Conservation (phyloP, 2,329 filamentous ascomycete species). For the Dactylellina parvicollis region DNA sequence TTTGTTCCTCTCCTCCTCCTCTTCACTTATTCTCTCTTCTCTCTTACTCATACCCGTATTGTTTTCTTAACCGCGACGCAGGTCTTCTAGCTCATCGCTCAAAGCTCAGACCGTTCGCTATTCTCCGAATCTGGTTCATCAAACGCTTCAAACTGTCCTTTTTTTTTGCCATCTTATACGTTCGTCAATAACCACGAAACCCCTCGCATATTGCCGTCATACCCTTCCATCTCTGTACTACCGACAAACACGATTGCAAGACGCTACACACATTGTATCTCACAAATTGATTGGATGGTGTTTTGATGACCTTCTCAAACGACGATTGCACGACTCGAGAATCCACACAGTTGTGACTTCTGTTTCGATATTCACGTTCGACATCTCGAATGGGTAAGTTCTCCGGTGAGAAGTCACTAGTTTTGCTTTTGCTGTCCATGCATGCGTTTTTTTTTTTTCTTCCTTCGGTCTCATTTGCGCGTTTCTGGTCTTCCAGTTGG, state of each 20-base stretch:
- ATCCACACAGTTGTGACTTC: conserved; percentile 24
- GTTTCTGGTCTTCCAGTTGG: conserved; percentile 8
- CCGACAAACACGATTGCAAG: conserved; percentile 45
- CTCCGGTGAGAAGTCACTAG: conserved; percentile 32
- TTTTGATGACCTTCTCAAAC: conserved; percentile 30
- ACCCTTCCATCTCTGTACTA: conserved; percentile 44
- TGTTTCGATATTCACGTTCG: conserved; percentile 32
- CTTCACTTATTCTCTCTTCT: conserved; percentile 24
- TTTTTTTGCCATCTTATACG: conserved; percentile 20
- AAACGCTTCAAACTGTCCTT: conserved; percentile 9
- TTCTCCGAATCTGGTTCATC: conserved; percentile 27
- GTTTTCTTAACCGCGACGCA: conserved; percentile 33
- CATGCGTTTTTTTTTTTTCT: conserved; percentile 1
- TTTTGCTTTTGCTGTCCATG: conserved; percentile 34
- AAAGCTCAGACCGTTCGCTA: conserved; percentile 17
- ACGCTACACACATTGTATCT: conserved; percentile 35
- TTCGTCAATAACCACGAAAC: conserved; percentile 11
- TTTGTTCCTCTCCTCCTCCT: conserved; percentile 6
- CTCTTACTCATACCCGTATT: conserved; percentile 5
- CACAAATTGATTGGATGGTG: conserved; percentile 43
- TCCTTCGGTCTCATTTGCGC: conserved; percentile 1
- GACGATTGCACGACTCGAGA: conserved; percentile 50
- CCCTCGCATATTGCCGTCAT: conserved; percentile 43
- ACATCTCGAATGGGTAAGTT: conserved; percentile 50
- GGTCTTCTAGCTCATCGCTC: not conserved